These are phyloP conservation scores for Beta vulgaris DNA, from an alignment of 148 eudicot species.

Conservation along the genomic window DNA sequence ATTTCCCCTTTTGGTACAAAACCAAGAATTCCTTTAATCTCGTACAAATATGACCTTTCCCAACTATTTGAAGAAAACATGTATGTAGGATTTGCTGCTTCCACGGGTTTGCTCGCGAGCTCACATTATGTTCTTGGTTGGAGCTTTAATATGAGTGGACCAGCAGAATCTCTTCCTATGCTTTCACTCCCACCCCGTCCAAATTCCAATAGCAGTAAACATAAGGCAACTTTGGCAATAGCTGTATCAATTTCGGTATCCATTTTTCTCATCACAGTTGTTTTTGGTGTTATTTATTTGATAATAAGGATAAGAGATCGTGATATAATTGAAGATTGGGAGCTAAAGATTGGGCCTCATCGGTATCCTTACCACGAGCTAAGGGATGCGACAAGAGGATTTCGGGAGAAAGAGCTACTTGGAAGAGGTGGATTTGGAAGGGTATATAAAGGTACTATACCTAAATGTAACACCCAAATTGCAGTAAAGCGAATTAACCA, in stretches of 20 bases:
- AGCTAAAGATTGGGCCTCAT: conserved; percentile 38
- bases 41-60: conserved; percentile 29
- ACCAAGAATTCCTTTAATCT: conserved; percentile 27
- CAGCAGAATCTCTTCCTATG: conserved; percentile 15
- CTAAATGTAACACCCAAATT: not conserved
- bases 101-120: conserved; percentile 30
- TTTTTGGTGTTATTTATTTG: conserved; percentile 15
- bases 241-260: conserved; percentile 12
- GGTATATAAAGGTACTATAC: conserved; percentile 23
- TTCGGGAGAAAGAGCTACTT: conserved; percentile 18
- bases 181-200: conserved; percentile 20
- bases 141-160: conserved; percentile 39
- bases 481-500: conserved; percentile 28
- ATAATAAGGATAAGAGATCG: conserved; percentile 22
- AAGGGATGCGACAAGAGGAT: conserved; percentile 26
- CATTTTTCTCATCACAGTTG: not conserved
- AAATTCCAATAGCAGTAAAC: not conserved
- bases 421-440: conserved; percentile 33
- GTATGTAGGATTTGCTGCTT: conserved; percentile 42
- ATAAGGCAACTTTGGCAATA: not conserved
- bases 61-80: conserved; percentile 1
- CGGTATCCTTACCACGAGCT: conserved; percentile 28
- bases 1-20: conserved; percentile 19
- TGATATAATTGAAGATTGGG: conserved; percentile 51
- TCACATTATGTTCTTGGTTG: conserved; percentile 39